Base-by-base conservation (phyloP, 2,329 filamentous ascomycete genomes). In the Penicillium corylophilum region DNA sequence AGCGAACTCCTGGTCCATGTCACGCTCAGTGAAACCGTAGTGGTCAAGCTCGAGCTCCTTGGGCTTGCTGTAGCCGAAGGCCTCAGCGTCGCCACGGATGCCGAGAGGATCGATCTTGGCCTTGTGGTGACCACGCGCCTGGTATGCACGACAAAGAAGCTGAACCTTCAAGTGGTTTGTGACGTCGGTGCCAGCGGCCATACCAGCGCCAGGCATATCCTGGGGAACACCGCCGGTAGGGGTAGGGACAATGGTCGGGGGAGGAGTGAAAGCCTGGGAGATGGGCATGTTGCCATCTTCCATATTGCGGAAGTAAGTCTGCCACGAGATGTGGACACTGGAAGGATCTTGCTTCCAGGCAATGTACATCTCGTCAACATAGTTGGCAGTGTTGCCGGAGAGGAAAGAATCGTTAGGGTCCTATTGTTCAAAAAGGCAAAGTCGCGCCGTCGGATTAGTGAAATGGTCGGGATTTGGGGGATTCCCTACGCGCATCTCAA, bases 331-430 rank as follows among this genome's bases (percentile, higher is more conserved):
- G 76, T 99, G 94, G 53, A 99, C 94, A 70, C 90, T 96, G 66
- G 85, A 83, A 46, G 94, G 92, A 66, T 99, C 91, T 60, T 89
- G 81, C 77, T 93, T 96, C 94, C 94, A 99, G 72, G 92, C 86
- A 79, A 96, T 80, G 77, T 99, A 99, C 94, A 99, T 99, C 80
- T 96, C 94, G 75, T 99, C 94, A 72, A 99, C 90, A 79, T 99
- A 99, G 79, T 95, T 96, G 76, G 94, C 94, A 55, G 93, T 94
- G 80, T 90, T 97, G 63, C 94, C 94, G 59, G 91, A 90, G 56
- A 99, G 83, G 82, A 99, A 99, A 77, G 87, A 95, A 77, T 99
- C 94, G 74, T 89, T 96, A 60, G 92, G 84, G 71, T 96, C 90
- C 82, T 84, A 63, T 53, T 47, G 20, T 40, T 49, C 47, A 38